Conservation (phyloP, 352 stramenopile genomes). For the Blastocystis sp. region DNA sequence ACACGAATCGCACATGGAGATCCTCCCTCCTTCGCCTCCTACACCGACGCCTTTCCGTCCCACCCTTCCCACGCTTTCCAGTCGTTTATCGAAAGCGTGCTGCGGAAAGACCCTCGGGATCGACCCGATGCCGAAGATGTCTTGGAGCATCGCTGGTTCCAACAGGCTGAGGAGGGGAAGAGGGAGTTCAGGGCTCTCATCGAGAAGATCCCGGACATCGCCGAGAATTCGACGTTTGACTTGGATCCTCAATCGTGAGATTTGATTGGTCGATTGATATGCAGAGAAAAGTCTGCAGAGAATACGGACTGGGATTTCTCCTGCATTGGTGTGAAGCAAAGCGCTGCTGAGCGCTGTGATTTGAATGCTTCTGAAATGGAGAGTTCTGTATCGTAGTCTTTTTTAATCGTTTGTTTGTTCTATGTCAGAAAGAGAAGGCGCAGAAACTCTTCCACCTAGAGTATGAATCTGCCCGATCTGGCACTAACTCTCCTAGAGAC, state of each 20-base stretch:
- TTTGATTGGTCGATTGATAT: neutral
- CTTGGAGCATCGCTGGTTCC: neutral
- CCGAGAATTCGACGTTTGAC: neutral
- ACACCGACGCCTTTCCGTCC: neutral
- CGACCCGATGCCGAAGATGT: neutral
- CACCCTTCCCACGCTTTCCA: neutral
- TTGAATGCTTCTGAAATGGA: neutral
- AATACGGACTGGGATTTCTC: neutral
- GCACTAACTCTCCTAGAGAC: neutral
- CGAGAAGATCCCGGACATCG: neutral
- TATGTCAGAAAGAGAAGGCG: neutral
- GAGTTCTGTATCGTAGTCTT: neutral
- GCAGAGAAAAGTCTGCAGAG: neutral
- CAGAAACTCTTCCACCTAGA: neutral
- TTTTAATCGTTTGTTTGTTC: neutral
- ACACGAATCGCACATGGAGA: neutral
- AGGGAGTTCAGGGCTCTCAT: neutral
- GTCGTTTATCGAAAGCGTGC: neutral
- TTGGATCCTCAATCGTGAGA: neutral
- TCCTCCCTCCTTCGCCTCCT: constrained; percentile 10
- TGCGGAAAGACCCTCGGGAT: neutral
- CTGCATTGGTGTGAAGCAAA: neutral
- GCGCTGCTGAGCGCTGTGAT: neutral
- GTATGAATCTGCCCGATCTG: neutral
- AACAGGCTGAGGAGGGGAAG: neutral